Base-by-base conservation (phyloP, 2,329 filamentous ascomycete genomes). In the Ascosphaera apis region DNA sequence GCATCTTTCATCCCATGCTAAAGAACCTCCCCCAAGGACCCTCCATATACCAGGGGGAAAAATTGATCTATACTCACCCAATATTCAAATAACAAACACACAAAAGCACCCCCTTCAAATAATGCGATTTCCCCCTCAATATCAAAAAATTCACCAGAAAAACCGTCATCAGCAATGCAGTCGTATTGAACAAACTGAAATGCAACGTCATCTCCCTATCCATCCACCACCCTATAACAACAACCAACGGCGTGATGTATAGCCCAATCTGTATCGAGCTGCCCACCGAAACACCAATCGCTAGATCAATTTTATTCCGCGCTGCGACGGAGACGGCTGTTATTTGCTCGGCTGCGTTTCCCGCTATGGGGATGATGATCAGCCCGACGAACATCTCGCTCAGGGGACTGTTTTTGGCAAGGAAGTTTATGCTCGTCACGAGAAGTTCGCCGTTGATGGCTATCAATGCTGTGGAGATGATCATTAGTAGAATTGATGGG, bases 121-220 rank as follows among this genome's bases (percentile, higher is more conserved):
- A 88, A 46, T 86, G 81, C 42, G 75, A 83, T 51, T 81, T 71
- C 19, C 81, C 82, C 46, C 91, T 81, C 15, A 75, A 65, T 34
- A 91, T 81, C 31, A 91, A 57, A 50, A 91, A 91, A 51, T 91
- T 91, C 39, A 84, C 78, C 23, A 91, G 65, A 31, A 91, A 69
- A 0, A 81, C 79, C 2, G 80, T 73, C 9, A 88, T 78, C 45
- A 91, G 91, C 30, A 91, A 60, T 30, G 78, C 75, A 15, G 83
- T 58, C 2, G 67, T 71, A 49, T 71, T 66, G 42, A 71, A 71
- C 13, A 70, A 54, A 39, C 67, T 69, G 47, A 71, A 71, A 53
- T 69, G 70, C 8, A 71, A 49, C 31, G 61, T 65, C 67, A 86
- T 86, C 1, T 71, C 63, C 41, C 75, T 71, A 41, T 67, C 67